These are phyloP conservation scores for Pichia sp. DNA, from an alignment of 1,139 yeast genomes.

Conservation along the genomic window DNA sequence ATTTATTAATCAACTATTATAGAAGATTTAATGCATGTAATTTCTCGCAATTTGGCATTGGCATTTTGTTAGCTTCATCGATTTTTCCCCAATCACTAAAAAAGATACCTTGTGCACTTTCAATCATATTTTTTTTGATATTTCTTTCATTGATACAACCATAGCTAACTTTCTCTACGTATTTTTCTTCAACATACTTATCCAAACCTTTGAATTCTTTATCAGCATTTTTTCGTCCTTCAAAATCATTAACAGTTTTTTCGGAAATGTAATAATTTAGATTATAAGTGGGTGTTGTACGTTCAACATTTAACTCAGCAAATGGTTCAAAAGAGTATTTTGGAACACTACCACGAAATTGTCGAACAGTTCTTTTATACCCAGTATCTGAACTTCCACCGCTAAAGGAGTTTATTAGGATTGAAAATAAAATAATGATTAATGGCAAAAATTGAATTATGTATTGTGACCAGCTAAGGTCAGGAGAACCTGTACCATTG, in stretches of 20 bases:
- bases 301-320: conserved; percentile 29
- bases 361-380: conserved; percentile 9
- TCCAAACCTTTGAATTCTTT: conserved; percentile 51
- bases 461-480: conserved; percentile 33
- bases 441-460: conserved; percentile 52
- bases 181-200: conserved; percentile 56
- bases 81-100: conserved; percentile 57
- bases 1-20: conserved; percentile 17
- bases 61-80: conserved; percentile 36
- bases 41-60: conserved; percentile 49
- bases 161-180: conserved; percentile 47
- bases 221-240: conserved; percentile 35
- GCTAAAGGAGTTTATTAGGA: conserved; percentile 42
- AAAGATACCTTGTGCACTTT: conserved; percentile 80
- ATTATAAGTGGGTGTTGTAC: conserved; percentile 52
- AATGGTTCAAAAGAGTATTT: conserved; percentile 29
- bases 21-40: conserved; percentile 34
- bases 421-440: conserved; percentile 51
- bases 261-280: conserved; percentile 63
- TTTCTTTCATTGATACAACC: conserved; percentile 60
- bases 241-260: conserved; percentile 33
- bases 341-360: conserved; percentile 28
- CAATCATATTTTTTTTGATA: conserved; percentile 53
- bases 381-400: conserved; percentile 6
- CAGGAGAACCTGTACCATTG: background rate